These are phyloP conservation scores for Sanguinoderma infundibulare DNA, from an alignment of 1,284 basidiomycete species.

Conservation along the genomic window DNA sequence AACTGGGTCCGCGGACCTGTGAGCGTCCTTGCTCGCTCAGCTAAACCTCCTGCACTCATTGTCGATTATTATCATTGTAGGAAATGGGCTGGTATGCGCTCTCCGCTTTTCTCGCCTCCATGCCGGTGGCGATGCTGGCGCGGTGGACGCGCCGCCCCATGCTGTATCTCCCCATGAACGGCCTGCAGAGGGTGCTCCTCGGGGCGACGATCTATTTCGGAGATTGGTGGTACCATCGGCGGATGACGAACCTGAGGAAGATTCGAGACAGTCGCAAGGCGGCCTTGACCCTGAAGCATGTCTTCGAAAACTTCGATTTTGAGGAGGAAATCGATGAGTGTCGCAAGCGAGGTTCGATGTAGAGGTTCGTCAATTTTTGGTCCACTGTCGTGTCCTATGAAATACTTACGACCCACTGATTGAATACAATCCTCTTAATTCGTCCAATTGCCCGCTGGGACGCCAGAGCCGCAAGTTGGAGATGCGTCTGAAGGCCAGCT, in stretches of 20 bases:
- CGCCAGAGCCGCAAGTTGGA: too few species aligned
- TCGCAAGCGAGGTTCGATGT: background rate
- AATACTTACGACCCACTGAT: too few species aligned
- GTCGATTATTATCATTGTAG: background rate
- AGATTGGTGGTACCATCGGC: background rate
- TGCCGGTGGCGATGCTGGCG: constrained; percentile 8
- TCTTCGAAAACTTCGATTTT: background rate
- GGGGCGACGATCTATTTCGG: background rate
- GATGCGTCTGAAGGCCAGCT: too few species aligned
- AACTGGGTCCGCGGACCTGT: constrained; percentile 3
- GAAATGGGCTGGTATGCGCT: background rate
- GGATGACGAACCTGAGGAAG: background rate
- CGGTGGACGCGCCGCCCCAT: constrained; percentile 3
- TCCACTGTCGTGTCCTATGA: too few species aligned
- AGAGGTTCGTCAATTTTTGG: too few species aligned
- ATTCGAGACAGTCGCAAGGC: background rate
- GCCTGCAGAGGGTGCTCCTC: constrained; percentile 5
- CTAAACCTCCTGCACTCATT: background rate
- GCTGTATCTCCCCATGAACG: constrained; percentile 4
- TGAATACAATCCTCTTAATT: too few species aligned
- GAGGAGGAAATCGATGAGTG: background rate
- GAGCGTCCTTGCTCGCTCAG: background rate
- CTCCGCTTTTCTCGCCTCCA: background rate
- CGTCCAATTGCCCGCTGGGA: too few species aligned
- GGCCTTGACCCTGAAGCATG: background rate